Evolutionary conservation across 1,284 basidiomycete genomes (phyloP).

Genomic region (Neolentinus lepideus): DNA sequence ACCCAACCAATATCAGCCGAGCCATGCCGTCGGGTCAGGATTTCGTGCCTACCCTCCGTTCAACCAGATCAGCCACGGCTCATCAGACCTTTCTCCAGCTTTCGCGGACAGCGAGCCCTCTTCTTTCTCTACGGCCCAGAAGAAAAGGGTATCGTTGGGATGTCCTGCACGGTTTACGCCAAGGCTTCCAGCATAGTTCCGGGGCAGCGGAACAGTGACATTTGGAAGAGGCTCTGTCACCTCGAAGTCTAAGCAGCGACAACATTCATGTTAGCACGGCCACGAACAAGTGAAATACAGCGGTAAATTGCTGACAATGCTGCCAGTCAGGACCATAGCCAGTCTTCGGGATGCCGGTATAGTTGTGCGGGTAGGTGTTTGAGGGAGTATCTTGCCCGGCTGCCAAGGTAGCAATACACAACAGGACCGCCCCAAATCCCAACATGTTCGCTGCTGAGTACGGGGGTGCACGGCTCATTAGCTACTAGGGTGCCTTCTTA

Average conservation of each 20-base stretch:
- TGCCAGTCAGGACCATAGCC: conserved; percentile 23
- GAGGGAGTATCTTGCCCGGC: conserved; percentile 4
- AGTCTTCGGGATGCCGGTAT: conserved; percentile 11
- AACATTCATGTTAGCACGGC: not conserved
- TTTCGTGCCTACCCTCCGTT: conserved; percentile 52
- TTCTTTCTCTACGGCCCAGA: conserved; percentile 59
- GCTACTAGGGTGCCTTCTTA: not conserved
- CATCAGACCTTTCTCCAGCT: conserved; percentile 20
- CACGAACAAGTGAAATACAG: not conserved
- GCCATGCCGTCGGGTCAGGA: not conserved
- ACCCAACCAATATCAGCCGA: not conserved
- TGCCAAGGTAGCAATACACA: not conserved
- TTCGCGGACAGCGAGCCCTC: conserved; percentile 48
- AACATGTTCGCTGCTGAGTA: not conserved
- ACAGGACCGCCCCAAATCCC: not conserved
- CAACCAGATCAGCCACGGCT: conserved; percentile 72
- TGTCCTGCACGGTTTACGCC: conserved; percentile 56
- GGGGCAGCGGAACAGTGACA: conserved; percentile 47
- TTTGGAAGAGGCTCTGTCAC: conserved; percentile 42
- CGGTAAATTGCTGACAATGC: conserved; percentile 14
- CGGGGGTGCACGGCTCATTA: not conserved
- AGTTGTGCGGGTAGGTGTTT: conserved; percentile 15
- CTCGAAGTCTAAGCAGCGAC: conserved; percentile 13
- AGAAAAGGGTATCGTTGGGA: conserved; percentile 68
- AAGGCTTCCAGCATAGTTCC: conserved; percentile 63